These are phyloP conservation scores for Tolypocladium tropicale DNA, from an alignment of 2,329 filamentous ascomycete species.

Conservation along the genomic window DNA sequence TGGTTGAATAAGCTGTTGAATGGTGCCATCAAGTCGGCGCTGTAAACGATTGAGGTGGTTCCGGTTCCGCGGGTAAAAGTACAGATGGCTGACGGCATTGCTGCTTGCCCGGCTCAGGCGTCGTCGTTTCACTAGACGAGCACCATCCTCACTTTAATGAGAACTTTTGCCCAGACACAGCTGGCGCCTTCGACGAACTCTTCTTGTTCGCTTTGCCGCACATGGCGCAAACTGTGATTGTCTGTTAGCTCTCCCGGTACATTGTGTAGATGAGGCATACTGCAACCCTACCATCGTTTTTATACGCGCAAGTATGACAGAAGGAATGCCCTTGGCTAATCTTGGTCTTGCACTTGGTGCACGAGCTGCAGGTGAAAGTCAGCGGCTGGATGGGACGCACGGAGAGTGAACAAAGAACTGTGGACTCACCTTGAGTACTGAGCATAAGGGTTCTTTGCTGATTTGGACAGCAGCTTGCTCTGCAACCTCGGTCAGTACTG, in stretches of 20 bases:
- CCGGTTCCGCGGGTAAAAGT: too few species aligned
- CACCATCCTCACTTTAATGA: constrained; percentile 39
- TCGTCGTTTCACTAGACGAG: neutral
- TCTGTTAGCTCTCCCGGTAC: constrained; percentile 4
- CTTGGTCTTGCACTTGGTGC: constrained; percentile 52
- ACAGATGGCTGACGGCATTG: neutral
- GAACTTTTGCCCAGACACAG: constrained; percentile 51
- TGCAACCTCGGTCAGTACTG: constrained; percentile 12
- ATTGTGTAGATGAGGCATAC: neutral
- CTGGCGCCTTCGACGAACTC: constrained; percentile 36
- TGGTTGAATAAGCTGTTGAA: constrained; percentile 46
- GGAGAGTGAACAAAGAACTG: neutral
- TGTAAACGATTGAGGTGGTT: constrained; percentile 7
- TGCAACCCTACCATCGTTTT: constrained; percentile 45
- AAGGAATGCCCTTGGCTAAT: constrained; percentile 49
- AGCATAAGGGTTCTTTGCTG: constrained; percentile 56
- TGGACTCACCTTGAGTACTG: constrained; percentile 36
- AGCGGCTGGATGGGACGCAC: neutral
- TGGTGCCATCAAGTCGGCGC: constrained; percentile 15
- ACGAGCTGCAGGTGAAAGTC: constrained; percentile 30
- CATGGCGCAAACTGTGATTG: constrained; percentile 44
- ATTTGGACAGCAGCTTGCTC: constrained; percentile 55
- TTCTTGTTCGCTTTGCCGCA: constrained; percentile 51
- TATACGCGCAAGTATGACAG: constrained; percentile 54
- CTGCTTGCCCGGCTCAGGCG: neutral